Evolutionary conservation across 305 asterid species (phyloP).

Genomic region (Fraxinus sp.): DNA sequence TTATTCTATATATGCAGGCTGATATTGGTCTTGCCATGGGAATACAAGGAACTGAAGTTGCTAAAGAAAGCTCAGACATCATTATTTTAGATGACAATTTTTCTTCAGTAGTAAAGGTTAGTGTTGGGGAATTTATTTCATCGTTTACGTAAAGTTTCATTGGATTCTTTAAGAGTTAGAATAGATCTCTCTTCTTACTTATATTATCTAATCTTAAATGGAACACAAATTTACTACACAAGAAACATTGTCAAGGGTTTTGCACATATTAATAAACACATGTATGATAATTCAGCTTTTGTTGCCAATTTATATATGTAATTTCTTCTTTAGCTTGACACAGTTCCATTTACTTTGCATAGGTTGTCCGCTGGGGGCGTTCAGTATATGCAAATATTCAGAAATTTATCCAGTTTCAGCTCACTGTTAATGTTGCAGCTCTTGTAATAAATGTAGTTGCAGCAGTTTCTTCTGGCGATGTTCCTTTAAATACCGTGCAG

Average conservation of each 20-base stretch:
- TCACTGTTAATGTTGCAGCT: slow-evolving; percentile 94
- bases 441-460: slow-evolving; percentile 85
- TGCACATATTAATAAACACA: background rate
- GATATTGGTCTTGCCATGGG: slow-evolving; percentile 98
- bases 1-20: slow-evolving; percentile 48
- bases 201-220: background rate
- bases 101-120: slow-evolving; percentile 88
- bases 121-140: slow-evolving; percentile 22
- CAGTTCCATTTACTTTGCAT: slow-evolving; percentile 25
- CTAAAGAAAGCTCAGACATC: slow-evolving; percentile 96
- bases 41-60: slow-evolving; percentile 97
- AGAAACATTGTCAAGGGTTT: background rate
- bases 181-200: background rate
- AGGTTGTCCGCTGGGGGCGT: slow-evolving; percentile 99
- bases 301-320: background rate
- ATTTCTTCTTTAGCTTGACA: background rate
- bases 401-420: slow-evolving; percentile 97
- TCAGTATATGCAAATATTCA: slow-evolving; percentile 94
- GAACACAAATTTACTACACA: background rate
- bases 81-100: slow-evolving; percentile 89
- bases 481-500: slow-evolving; percentile 94
- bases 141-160: slow-evolving; percentile 1
- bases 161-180: background rate
- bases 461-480: slow-evolving; percentile 83
- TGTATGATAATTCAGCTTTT: background rate